Evolutionary conservation across 768 basidiomycete species (phyloP), one percentile per base, ranked within the genome.

Genomic region (Hemileccinum impolitum): DNA sequence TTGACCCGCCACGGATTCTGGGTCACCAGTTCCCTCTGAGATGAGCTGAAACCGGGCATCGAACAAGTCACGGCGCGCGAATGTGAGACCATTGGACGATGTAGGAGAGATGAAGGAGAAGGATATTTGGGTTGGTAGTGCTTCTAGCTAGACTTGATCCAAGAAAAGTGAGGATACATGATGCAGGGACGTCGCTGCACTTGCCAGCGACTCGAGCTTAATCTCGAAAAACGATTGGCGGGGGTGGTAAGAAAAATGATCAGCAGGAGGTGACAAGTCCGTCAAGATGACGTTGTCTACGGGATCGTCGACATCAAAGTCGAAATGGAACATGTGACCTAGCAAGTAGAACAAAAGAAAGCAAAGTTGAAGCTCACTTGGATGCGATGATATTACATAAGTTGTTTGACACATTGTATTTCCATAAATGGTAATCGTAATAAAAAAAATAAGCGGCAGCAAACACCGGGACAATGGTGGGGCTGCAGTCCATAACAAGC

Each of bases 1-100:
- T 19, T 62, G 62, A 3, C 55, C 57, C 4, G 61, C 60, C 15
- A 55, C 23, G 38, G 12, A 57, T 2, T 57, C 57, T 39, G 70
- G 69, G 21, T 64, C 68, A 17, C 59, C 69, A 6, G 67, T 69
- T 26, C 66, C 70, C 49, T 83, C 78, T 3, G 86, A 78, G 37
- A 93, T 88, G 23, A 96, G 71, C 64, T 98, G 94, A 66, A 95
- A 96, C n/a, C 94, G 82, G 1, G 90, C 94, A 67, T 99, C 95
- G 61, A 92, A 97, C 6, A 98, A 74, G 68, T 98, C 95, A 50
- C 95, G 77, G 13, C 93, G 82, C 4, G 82, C 70, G 23, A 98
- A 71, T 12, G 56, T 56, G 2, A 76, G 50, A 13, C 61, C 67
- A 18, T 67, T 68, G 1, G 67, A 55, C 5, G 79, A 67, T 2